phyloP scores from a whole-genome alignment of 805 yeast species.

The Myxozyma mucilagina region DNA sequence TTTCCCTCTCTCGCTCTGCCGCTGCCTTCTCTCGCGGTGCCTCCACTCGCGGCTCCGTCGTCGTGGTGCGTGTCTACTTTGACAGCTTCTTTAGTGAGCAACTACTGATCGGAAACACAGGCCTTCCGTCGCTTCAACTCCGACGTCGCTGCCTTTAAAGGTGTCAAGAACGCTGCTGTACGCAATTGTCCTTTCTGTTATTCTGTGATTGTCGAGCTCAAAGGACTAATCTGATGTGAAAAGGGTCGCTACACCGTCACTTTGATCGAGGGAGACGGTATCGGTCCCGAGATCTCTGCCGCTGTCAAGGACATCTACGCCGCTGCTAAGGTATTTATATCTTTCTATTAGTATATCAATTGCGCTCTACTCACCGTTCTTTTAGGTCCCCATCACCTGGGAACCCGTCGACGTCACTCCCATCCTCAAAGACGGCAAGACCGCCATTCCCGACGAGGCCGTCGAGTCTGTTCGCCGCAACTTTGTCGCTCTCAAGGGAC shows the following conservation, averaged over 20 bases:
- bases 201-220: neutral
- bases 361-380: neutral
- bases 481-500: slow-evolving; percentile 96
- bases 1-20: slow-evolving; percentile 8
- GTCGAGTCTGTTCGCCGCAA: slow-evolving; percentile 89
- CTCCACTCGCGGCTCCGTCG: neutral
- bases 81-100: no score
- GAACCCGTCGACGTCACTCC: slow-evolving; percentile 97
- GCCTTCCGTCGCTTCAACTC: slow-evolving; percentile 21
- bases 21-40: neutral
- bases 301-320: slow-evolving; percentile 90
- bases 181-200: slow-evolving; percentile 9
- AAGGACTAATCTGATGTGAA: neutral
- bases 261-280: slow-evolving; percentile 95
- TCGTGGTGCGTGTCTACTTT: neutral
- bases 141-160: slow-evolving; percentile 46
- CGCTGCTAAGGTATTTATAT: slow-evolving; percentile 63
- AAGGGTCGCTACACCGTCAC: slow-evolving; percentile 88
- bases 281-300: slow-evolving; percentile 91
- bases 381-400: slow-evolving; percentile 87
- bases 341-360: neutral
- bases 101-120: neutral
- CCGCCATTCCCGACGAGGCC: slow-evolving; percentile 85
- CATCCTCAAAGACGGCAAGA: slow-evolving; percentile 82
- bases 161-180: slow-evolving; percentile 43